Conservation (phyloP, 73 alveolate genomes). For the Paramecium primaurelia region DNA sequence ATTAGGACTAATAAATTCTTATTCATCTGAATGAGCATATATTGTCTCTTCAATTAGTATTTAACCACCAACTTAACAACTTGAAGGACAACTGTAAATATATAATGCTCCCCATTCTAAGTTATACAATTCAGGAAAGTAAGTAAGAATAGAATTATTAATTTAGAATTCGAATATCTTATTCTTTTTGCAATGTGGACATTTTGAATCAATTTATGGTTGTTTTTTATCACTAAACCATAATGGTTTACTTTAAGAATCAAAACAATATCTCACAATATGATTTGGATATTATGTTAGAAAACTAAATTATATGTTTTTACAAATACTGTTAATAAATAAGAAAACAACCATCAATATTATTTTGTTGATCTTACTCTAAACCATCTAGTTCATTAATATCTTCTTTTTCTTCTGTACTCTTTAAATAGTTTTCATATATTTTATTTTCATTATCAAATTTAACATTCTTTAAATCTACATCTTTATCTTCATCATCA, state of each 20-base stretch:
- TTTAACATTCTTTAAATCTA: not conserved
- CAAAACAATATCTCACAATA: slow-evolving; percentile 37
- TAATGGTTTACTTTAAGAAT: not conserved
- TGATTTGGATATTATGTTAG: not conserved
- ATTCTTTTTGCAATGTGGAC: slow-evolving; percentile 21
- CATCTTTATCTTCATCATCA: slow-evolving; percentile 4
- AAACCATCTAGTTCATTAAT: not conserved
- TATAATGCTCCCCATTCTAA: slow-evolving; percentile 29
- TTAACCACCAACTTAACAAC: not conserved
- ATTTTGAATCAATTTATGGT: not conserved
- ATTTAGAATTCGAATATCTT: slow-evolving; percentile 27
- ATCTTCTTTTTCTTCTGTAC: not conserved
- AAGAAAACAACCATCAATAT: not conserved
- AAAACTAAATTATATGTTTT: not conserved
- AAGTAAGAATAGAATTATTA: not conserved
- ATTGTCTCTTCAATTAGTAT: not conserved
- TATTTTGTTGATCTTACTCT: not conserved
- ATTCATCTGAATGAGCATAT: not conserved
- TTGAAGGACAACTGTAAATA: slow-evolving; percentile 21
- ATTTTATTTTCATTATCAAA: slow-evolving; percentile 5
- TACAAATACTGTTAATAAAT: not conserved
- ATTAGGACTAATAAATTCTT: not conserved
- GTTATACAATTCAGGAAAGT: not conserved
- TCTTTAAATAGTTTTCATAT: not conserved
- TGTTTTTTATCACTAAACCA: slow-evolving; percentile 41